phyloP scores from a whole-genome alignment of 352 stramenopile genomes.

The Pythium folliculosum region DNA sequence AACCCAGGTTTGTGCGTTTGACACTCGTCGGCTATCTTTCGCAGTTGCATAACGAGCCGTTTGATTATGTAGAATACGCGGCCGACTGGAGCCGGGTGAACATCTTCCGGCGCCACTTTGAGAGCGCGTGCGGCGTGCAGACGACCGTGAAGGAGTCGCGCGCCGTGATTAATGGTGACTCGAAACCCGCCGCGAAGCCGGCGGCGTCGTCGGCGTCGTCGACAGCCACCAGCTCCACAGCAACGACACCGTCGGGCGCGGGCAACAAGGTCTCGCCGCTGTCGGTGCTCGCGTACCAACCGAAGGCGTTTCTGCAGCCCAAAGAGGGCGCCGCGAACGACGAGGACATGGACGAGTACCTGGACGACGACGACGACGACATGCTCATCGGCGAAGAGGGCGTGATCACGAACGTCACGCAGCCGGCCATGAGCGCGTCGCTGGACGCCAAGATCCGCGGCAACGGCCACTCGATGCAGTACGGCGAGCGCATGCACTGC shows the following conservation, averaged over 20 bases:
- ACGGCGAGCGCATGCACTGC: conserved; percentile 64
- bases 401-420: conserved; percentile 80
- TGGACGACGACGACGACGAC: conserved; percentile 73
- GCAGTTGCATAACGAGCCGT: not conserved
- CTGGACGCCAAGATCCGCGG: conserved; percentile 72
- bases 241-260: conserved; percentile 5
- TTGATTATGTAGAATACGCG: conserved; percentile 47
- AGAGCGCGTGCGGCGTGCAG: conserved; percentile 66
- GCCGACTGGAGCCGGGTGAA: conserved; percentile 78
- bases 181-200: conserved; percentile 18
- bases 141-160: conserved; percentile 50
- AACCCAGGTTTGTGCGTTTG: conserved; percentile 42
- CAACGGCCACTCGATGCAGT: conserved; percentile 75
- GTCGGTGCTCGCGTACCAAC: conserved; percentile 71
- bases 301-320: conserved; percentile 70
- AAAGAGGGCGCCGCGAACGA: conserved; percentile 41
- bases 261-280: conserved; percentile 31
- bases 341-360: conserved; percentile 60
- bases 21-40: not conserved
- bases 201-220: conserved; percentile 4
- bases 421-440: conserved; percentile 63
- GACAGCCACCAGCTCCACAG: not conserved
- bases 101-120: conserved; percentile 77
- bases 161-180: conserved; percentile 2
- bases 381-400: conserved; percentile 48